These are phyloP conservation scores for Saccharomycodes ludwigii DNA, from an alignment of 805 yeast species.

Conservation along the genomic window DNA sequence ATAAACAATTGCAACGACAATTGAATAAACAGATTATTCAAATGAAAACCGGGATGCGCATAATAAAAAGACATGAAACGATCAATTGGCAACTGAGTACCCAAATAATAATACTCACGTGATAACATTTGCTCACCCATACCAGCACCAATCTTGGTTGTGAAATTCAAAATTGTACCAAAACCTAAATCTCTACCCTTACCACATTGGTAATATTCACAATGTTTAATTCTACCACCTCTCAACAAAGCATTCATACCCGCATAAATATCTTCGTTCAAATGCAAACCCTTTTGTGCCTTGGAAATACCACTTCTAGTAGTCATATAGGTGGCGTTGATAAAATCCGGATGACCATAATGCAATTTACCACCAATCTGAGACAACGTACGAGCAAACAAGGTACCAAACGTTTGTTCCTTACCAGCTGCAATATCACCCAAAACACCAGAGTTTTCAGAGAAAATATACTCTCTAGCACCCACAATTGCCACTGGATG, in stretches of 20 bases:
- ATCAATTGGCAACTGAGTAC: constrained; percentile 70
- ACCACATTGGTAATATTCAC: constrained; percentile 84
- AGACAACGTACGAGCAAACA: constrained; percentile 72
- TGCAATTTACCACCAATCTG: constrained; percentile 79
- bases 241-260: constrained; percentile 76
- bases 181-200: constrained; percentile 85
- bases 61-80: constrained; percentile 73
- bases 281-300: constrained; percentile 76
- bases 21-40: constrained; percentile 68
- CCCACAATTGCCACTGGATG: constrained; percentile 79
- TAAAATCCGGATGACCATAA: constrained; percentile 83
- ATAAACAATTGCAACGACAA: constrained; percentile 62
- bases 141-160: constrained; percentile 84
- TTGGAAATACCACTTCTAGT: constrained; percentile 84
- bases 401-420: constrained; percentile 80
- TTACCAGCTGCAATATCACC: constrained; percentile 90
- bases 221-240: constrained; percentile 81
- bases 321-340: constrained; percentile 63
- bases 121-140: constrained; percentile 87
- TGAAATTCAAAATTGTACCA: constrained; percentile 75
- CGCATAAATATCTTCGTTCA: constrained; percentile 81
- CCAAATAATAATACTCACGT: constrained; percentile 71
- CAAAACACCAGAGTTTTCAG: constrained; percentile 72
- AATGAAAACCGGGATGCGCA: constrained; percentile 81
- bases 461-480: constrained; percentile 78